Evolutionary conservation across 176 grass and related monocot species (phyloP).

Genomic region (Oryza meyeriana): DNA sequence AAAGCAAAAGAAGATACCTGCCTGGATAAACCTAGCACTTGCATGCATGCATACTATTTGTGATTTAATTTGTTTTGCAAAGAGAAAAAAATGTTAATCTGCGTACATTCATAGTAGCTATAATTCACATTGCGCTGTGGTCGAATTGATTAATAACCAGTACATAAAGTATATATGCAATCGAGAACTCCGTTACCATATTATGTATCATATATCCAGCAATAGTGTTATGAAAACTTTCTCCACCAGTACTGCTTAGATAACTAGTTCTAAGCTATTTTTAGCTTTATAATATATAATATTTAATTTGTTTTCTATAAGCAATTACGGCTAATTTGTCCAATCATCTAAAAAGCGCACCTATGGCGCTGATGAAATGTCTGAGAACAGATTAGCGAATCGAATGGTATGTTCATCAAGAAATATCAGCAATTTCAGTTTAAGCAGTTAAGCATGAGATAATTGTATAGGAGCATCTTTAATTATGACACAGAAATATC

Average conservation of each 20-base stretch:
- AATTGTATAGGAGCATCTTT: slow-evolving; percentile 16
- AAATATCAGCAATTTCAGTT: slow-evolving; percentile 5
- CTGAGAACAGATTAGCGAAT: not conserved
- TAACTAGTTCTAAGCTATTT: no score
- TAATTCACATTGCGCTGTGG: slow-evolving; percentile 13
- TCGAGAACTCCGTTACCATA: not conserved
- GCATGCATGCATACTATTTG: not conserved
- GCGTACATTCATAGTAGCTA: not conserved
- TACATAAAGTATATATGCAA: no score
- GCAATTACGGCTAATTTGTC: no score
- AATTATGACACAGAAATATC: slow-evolving; percentile 5
- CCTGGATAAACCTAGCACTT: not conserved
- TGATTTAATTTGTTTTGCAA: not conserved
- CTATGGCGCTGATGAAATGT: not conserved
- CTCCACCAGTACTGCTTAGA: no score
- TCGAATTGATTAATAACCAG: not conserved
- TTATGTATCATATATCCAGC: not conserved
- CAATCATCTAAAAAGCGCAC: no score
- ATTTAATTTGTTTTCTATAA: no score
- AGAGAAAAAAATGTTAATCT: not conserved
- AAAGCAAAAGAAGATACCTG: no score
- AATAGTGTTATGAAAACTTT: no score
- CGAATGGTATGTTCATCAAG: not conserved
- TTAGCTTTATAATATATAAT: no score
- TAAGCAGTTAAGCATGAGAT: slow-evolving; percentile 1